phyloP scores from a whole-genome alignment of 257 asterid genomes.

The Linaria vulgaris region DNA sequence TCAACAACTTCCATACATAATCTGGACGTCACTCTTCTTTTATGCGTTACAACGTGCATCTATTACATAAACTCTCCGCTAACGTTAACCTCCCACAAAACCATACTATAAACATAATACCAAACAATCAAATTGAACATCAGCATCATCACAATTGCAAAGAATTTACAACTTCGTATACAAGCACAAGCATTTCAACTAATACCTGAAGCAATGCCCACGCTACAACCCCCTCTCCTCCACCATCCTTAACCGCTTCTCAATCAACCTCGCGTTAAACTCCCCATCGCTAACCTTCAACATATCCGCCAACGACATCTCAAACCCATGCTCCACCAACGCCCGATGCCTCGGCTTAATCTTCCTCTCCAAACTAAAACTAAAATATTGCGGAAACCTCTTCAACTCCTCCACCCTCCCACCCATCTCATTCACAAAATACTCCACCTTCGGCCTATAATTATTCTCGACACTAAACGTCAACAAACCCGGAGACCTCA shows the following conservation, averaged over 20 bases:
- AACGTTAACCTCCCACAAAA: not conserved
- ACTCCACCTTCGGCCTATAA: constrained; percentile 64
- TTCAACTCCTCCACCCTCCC: constrained; percentile 67
- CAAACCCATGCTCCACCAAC: constrained; percentile 53
- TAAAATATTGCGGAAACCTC: constrained; percentile 85
- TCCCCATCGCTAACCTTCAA: constrained; percentile 78
- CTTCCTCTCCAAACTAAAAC: constrained; percentile 80
- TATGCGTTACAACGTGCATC: not conserved
- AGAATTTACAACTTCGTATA: not conserved
- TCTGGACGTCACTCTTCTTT: not conserved
- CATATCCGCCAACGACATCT: constrained; percentile 60
- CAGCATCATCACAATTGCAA: not conserved
- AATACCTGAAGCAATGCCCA: not conserved
- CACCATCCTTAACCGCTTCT: constrained; percentile 46
- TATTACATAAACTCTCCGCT: not conserved
- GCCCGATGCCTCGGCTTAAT: constrained; percentile 65
- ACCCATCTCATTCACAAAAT: constrained; percentile 65
- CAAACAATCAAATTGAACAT: not conserved
- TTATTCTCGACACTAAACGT: constrained; percentile 84
- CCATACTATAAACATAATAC: not conserved
- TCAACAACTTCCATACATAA: not conserved
- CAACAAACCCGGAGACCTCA: constrained; percentile 84
- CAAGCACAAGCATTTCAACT: constrained; percentile 9
- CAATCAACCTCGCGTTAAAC: constrained; percentile 55
- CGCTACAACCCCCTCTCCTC: constrained; percentile 35